Evolutionary conservation across 257 asterid species (phyloP), one percentile per base, ranked within the genome.

Genomic region (Henckelia pumila): DNA sequence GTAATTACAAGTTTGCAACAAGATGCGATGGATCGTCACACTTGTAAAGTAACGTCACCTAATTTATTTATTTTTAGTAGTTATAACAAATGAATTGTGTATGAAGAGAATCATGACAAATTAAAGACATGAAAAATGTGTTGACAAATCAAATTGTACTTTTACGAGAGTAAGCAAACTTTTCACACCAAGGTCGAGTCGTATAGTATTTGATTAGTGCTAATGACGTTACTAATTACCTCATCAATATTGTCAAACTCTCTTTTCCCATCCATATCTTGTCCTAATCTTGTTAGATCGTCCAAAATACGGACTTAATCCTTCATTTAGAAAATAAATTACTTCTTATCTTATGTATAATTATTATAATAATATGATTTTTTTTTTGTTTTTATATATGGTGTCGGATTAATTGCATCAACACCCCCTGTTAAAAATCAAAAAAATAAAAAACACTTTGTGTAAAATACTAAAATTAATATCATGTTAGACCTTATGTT

Each of bases 181-280:
- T 78, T 74, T 74, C 71, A 62, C 33, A 28, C 17, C 33, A 58
- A 3, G 4, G 32, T 71, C 52, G 59, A 32, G 74, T 62, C 73
- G 17, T 29, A 26, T 7, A 22, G 28, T 30, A 6, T 2, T 63
- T 8, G 33, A 23, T 57, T 35, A 17, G 0, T 23, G 16, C 67
- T 53, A 52, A 21, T 71, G 69, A 71, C 64, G 69, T 32, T n/a
- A 6, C 24, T 59, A 50, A 70, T 75, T 65, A 75, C 19, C 60
- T 75, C 56, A 59, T 70, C 57, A 59, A 20, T 59, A 30, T 23
- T 63, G 56, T 59, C 53, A 6, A 62, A 22, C 17, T 4, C 25
- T 70, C 57, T 13, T 3, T 63, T 10, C 16, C 6, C 49, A 53
- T 3, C 63, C 71, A 29, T 72, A 35, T 49, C 61, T 16, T 29